Evolutionary conservation across 1,139 yeast genomes (phyloP).

Genomic region (Suhomyces yuchorum): DNA sequence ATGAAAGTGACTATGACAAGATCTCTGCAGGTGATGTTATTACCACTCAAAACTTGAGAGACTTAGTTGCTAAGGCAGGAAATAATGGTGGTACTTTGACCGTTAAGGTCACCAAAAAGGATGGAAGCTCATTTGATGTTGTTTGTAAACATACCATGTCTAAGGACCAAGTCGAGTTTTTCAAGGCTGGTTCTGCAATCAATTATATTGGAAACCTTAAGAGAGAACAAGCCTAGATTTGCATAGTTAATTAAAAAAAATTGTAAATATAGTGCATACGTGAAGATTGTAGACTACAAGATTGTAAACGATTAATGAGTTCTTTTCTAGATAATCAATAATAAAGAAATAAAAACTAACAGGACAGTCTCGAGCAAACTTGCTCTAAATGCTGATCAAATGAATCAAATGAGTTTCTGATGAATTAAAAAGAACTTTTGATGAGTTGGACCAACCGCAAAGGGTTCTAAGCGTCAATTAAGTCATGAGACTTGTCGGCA

Average conservation of each 20-base stretch:
- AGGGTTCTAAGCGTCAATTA: slow-evolving; percentile 50
- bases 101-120: slow-evolving; percentile 71
- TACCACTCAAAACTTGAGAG: slow-evolving; percentile 75
- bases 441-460: slow-evolving; percentile 2
- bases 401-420: slow-evolving; percentile 11
- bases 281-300: not conserved
- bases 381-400: slow-evolving; percentile 10
- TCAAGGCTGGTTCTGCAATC: slow-evolving; percentile 96
- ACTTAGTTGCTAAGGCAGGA: slow-evolving; percentile 79
- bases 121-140: slow-evolving; percentile 71
- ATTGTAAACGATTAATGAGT: slow-evolving; percentile 12
- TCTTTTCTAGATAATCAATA: slow-evolving; percentile 16
- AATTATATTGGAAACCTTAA: slow-evolving; percentile 79
- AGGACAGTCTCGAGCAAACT: slow-evolving; percentile 5
- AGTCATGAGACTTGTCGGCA: slow-evolving; percentile 33
- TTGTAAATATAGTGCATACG: not conserved
- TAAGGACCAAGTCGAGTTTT: slow-evolving; percentile 90
- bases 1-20: slow-evolving; percentile 85
- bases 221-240: slow-evolving; percentile 25
- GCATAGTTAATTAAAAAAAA: slow-evolving; percentile 7
- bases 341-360: slow-evolving; percentile 13
- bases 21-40: slow-evolving; percentile 75
- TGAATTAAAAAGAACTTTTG: slow-evolving; percentile 15
- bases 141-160: slow-evolving; percentile 94
- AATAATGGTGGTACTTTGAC: slow-evolving; percentile 80